Percentiles rank a stretch among this genome's conserved stretches.
These are phyloP conservation scores for Protea cynaroides DNA, from an alignment of 164 flowering plant species.

Conservation along the genomic window DNA sequence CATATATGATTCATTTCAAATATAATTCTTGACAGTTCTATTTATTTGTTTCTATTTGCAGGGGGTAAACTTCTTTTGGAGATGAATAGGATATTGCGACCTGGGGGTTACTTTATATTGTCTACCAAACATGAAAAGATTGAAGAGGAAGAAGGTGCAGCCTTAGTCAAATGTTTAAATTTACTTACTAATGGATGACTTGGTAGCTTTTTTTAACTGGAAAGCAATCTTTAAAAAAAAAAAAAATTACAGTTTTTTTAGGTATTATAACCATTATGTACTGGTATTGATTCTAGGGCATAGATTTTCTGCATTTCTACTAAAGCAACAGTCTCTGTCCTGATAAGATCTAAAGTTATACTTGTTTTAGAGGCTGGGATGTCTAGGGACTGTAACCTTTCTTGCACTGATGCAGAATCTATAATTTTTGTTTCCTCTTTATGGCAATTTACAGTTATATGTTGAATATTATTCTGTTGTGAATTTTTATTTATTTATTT, in stretches of 20 bases:
- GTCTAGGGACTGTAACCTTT: not conserved
- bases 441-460: not conserved
- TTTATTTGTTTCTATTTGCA: slow-evolving; percentile 20
- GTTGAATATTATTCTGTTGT: not conserved
- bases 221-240: not conserved
- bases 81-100: slow-evolving; percentile 90
- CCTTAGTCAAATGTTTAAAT: slow-evolving; percentile 2
- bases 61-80: slow-evolving; percentile 83
- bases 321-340: no score
- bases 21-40: slow-evolving; percentile 4
- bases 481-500: not conserved
- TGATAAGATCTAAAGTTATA: not conserved
- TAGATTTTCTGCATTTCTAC: no score
- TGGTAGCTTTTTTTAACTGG: not conserved
- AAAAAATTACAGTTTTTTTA: no score
- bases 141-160: slow-evolving; percentile 80
- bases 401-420: not conserved
- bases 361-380: not conserved
- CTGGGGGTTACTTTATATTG: slow-evolving; percentile 85
- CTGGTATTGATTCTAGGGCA: no score
- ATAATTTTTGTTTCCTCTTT: not conserved
- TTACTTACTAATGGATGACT: not conserved
- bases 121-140: slow-evolving; percentile 61
- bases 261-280: no score
- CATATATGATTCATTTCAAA: not conserved